phyloP scores from a whole-genome alignment of 495 filamentous ascomycete species.

The Neurospora cerealis region DNA sequence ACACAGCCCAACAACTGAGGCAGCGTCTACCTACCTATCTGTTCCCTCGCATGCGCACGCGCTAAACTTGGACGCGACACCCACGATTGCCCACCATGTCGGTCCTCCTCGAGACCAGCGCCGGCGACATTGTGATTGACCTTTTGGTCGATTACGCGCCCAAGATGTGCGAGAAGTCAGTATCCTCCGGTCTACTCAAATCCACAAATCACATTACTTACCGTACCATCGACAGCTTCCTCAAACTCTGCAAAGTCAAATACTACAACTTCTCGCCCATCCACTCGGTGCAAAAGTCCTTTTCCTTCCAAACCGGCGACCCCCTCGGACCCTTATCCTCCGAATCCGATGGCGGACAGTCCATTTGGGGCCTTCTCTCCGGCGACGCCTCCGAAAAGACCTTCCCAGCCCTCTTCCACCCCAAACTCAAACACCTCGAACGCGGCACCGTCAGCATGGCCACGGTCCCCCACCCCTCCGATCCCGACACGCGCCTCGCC shows the following conservation, averaged over 20 bases:
- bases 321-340: slow-evolving; percentile 74
- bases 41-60: not conserved
- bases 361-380: slow-evolving; percentile 80
- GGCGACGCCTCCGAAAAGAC: slow-evolving; percentile 56
- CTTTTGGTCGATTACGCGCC: slow-evolving; percentile 78
- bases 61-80: not conserved
- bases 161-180: slow-evolving; percentile 85
- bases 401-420: slow-evolving; percentile 74
- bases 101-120: slow-evolving; percentile 81
- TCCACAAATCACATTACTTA: slow-evolving; percentile 33
- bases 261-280: slow-evolving; percentile 96
- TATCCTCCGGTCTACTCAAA: slow-evolving; percentile 4
- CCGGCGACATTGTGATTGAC: slow-evolving; percentile 90
- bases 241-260: slow-evolving; percentile 95
- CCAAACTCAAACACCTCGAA: slow-evolving; percentile 75
- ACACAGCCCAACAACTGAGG: not conserved
- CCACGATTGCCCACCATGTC: slow-evolving; percentile 35
- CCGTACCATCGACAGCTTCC: slow-evolving; percentile 54
- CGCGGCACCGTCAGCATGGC: slow-evolving; percentile 92
- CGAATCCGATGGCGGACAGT: slow-evolving; percentile 81
- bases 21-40: not conserved
- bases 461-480: slow-evolving; percentile 61
- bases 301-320: slow-evolving; percentile 92
- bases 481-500: slow-evolving; percentile 72
- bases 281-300: slow-evolving; percentile 78